These are phyloP conservation scores for Diaporthe citrichinensis DNA, from an alignment of 2,329 filamentous ascomycete genomes.

Conservation along the genomic window DNA sequence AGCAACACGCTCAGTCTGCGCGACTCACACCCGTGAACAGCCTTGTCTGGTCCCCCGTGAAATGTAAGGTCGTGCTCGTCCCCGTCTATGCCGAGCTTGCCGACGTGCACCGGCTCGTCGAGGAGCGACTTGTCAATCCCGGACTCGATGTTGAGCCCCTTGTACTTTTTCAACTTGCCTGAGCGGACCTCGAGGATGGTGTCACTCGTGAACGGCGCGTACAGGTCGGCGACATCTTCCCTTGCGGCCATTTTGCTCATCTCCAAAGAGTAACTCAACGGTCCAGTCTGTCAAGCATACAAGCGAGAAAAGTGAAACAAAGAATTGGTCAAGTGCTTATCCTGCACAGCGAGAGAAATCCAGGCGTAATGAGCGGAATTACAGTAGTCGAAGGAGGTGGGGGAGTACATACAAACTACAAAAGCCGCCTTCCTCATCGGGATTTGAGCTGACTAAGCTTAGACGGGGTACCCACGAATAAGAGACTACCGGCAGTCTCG, in stretches of 20 bases:
- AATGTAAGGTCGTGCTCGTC: constrained; percentile 75
- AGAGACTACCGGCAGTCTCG: neutral
- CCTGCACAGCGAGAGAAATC: no score
- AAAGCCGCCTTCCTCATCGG: neutral
- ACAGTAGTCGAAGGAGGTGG: no score
- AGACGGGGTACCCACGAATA: neutral
- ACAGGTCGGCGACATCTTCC: constrained; percentile 54
- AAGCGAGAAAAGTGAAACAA: neutral
- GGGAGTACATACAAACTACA: no score
- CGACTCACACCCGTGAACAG: constrained; percentile 68
- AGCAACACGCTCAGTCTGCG: neutral
- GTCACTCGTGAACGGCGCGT: constrained; percentile 61
- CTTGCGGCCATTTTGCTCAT: constrained; percentile 27
- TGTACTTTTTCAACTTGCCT: constrained; percentile 69
- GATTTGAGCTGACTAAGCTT: constrained; percentile 13
- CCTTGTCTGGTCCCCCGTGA: constrained; percentile 75
- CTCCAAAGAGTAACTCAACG: neutral
- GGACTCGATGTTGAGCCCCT: constrained; percentile 63
- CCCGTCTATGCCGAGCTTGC: constrained; percentile 64
- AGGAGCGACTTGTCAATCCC: constrained; percentile 70
- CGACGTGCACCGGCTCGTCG: constrained; percentile 60
- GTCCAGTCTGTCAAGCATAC: no score
- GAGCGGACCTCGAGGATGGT: constrained; percentile 69
- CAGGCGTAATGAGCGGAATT: neutral
- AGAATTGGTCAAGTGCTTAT: neutral